Base-by-base conservation (phyloP, 2,329 filamentous ascomycete species). In the Thermoascus crustaceus region DNA sequence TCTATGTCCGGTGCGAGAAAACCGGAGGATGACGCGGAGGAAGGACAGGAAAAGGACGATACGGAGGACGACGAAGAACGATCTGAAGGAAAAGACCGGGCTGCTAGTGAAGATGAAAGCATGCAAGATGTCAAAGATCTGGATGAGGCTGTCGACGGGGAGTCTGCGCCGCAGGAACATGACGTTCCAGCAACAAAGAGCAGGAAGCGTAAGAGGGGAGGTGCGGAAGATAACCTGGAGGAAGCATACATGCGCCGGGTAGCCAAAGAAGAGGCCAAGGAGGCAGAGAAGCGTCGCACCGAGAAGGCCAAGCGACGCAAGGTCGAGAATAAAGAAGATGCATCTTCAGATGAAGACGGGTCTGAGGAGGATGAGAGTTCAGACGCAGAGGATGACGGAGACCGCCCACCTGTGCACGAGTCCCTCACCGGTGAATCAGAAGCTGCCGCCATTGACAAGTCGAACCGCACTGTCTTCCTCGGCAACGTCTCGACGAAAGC, bases 381-480 rank as follows among this genome's bases (percentile, higher is more conserved):
- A 5, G 51, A 57, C 6, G 54, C 53, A 19, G 53, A 56, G 9
- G 55, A 58, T 26, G 58, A 57, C 6, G 43, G 41, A 9, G 45
- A 39, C 20, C 42, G 52, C 7, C 39, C 53, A 5, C 63, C 58
- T 2, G 48, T 55, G 13, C 66, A 68, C 54, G 61, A 68, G 45
- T 53, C 56, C 27, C 29, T 64, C 19, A 40, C 50, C 10, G 54
- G 53, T 36, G 45, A 57, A 39, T 48, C 55, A 4, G 59, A 64
- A 38, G 50, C 59, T 4, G 54, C 50, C 29, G 84, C 93, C 45
- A 51, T 93, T 2, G 85, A 93, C 39, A 94, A 94, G 66, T 84
- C 89, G 6, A 76, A 76, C 39, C 82, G 91, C 38, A 98, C 91
- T 5, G 78, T 96, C 26, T 98, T 96, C 64, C 69, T 98, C 8